Evolutionary conservation across 139 green algal genomes (phyloP).

Genomic region (Tetratostichococcus sp.): DNA sequence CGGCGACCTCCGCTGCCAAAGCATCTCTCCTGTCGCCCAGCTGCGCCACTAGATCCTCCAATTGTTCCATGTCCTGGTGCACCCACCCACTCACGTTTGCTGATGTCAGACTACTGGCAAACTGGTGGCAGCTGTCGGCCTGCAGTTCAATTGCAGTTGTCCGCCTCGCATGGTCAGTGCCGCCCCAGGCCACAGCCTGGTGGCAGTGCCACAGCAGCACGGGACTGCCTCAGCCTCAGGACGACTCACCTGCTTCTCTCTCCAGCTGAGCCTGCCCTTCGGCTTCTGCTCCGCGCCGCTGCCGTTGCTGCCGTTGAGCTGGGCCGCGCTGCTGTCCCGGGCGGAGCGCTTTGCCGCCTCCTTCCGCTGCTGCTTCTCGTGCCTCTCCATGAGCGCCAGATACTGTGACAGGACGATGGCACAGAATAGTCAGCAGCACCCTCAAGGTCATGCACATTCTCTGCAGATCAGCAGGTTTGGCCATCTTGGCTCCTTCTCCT

Average conservation of each 20-base stretch:
- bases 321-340: slow-evolving; percentile 1
- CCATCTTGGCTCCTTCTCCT: too few relatives aligned
- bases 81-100: too few relatives aligned
- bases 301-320: slow-evolving; percentile 4
- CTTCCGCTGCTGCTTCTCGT: slow-evolving; percentile 15
- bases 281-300: slow-evolving; percentile 7
- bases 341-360: neutral
- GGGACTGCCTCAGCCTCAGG: neutral
- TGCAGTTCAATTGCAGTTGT: too few relatives aligned
- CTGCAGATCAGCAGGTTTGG: too few relatives aligned
- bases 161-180: too few relatives aligned
- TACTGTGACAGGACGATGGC: slow-evolving; percentile 23
- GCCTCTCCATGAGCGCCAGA: slow-evolving; percentile 31
- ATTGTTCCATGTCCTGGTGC: slow-evolving; percentile 26
- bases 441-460: too few relatives aligned
- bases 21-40: slow-evolving; percentile 30
- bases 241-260: neutral
- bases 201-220: too few relatives aligned
- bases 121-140: too few relatives aligned
- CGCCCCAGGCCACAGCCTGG: too few relatives aligned
- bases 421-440: neutral
- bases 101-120: too few relatives aligned
- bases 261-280: neutral
- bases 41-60: slow-evolving; percentile 51
- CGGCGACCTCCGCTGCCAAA: slow-evolving; percentile 16